Percentiles rank a stretch among this genome's conserved stretches.
These are phyloP conservation scores for Puccinia horiana DNA, from an alignment of 1,284 basidiomycete genomes.

Conservation along the genomic window DNA sequence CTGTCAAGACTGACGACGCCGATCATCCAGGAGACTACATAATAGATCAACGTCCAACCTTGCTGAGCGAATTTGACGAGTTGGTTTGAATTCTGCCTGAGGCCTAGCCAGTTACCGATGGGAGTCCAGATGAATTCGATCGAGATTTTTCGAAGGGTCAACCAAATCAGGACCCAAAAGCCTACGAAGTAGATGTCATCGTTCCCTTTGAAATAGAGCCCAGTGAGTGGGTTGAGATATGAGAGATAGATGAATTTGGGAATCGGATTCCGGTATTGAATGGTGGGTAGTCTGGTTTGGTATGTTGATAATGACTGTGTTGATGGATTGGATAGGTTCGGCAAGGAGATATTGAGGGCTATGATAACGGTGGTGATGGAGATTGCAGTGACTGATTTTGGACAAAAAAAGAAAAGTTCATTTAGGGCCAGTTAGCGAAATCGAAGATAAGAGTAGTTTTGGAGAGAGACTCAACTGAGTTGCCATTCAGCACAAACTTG, in stretches of 20 bases:
- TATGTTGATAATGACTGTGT: constrained; percentile 37
- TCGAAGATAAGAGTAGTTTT: neutral
- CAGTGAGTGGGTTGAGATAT: constrained; percentile 35
- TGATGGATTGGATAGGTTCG: constrained; percentile 37
- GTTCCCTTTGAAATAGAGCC: constrained; percentile 43
- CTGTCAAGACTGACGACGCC: constrained; percentile 18
- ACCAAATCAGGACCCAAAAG: constrained; percentile 41
- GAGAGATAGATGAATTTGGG: constrained; percentile 47
- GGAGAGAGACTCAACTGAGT: constrained; percentile 13
- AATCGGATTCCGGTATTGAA: constrained; percentile 34
- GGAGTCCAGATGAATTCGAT: constrained; percentile 41
- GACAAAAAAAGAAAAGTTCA: neutral
- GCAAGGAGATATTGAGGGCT: constrained; percentile 36
- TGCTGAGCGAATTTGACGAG: constrained; percentile 38
- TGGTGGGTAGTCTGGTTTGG: constrained; percentile 41
- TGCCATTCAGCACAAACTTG: constrained; percentile 27
- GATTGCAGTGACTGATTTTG: constrained; percentile 28
- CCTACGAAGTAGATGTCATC: constrained; percentile 49
- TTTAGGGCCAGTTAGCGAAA: neutral
- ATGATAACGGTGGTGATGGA: constrained; percentile 39
- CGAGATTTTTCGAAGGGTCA: constrained; percentile 26
- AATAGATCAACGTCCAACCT: constrained; percentile 39
- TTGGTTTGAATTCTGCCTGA: neutral
- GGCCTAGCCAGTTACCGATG: neutral
- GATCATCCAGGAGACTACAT: constrained; percentile 23